Evolutionary conservation across 2,329 filamentous ascomycete species (phyloP).

Genomic region (Talaromyces marneffei): DNA sequence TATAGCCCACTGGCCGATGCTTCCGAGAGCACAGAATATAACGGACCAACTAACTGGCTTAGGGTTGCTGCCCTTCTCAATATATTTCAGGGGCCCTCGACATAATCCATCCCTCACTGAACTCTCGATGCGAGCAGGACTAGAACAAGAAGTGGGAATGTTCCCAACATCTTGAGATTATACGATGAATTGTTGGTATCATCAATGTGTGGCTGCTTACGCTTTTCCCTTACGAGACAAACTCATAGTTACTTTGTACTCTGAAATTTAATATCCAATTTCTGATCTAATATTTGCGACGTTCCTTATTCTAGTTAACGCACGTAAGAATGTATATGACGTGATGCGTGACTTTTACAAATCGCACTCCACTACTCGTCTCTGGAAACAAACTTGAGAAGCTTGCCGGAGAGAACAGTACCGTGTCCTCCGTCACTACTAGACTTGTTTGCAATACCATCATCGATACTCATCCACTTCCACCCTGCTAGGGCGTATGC

Average conservation of each 20-base stretch:
- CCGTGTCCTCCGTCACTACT: neutral
- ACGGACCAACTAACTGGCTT: too few species aligned
- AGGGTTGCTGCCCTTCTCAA: too few species aligned
- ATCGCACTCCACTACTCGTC: neutral
- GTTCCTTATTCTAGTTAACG: neutral
- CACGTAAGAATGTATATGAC: neutral
- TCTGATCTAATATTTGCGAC: neutral
- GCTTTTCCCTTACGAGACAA: conserved; percentile 44
- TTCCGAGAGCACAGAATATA: too few species aligned
- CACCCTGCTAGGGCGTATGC: conserved; percentile 7
- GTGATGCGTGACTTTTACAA: too few species aligned
- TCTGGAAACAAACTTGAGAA: neutral
- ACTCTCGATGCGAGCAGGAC: too few species aligned
- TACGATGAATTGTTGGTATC: too few species aligned
- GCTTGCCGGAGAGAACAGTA: conserved; percentile 24
- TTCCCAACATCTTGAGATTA: too few species aligned
- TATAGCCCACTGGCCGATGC: too few species aligned
- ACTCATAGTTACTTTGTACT: neutral
- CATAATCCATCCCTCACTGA: too few species aligned
- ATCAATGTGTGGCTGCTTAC: conserved; percentile 43
- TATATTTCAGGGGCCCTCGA: too few species aligned
- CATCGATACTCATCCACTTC: neutral
- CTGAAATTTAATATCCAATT: neutral
- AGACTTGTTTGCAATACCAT: neutral
- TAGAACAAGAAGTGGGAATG: too few species aligned